These are phyloP conservation scores for Ascochyta koolunga DNA, from an alignment of 2,329 filamentous ascomycete genomes.

Conservation along the genomic window DNA sequence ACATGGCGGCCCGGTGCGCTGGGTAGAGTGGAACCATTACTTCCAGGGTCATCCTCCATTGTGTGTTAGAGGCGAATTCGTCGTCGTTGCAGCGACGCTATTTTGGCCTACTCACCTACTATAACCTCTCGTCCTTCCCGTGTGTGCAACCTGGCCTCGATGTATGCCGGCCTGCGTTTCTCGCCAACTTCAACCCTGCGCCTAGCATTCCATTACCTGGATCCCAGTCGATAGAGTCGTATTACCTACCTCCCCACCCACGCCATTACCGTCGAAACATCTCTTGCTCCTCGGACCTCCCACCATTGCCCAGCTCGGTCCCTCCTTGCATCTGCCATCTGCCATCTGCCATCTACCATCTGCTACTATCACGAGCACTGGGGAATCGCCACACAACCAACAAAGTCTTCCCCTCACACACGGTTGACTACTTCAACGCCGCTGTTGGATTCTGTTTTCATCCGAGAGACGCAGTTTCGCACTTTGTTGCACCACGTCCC, in stretches of 20 bases:
- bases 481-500: slow-evolving; percentile 31
- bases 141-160: slow-evolving; percentile 36
- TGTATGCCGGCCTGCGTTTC: slow-evolving; percentile 24
- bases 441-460: slow-evolving; percentile 25
- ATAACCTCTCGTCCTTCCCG: slow-evolving; percentile 40
- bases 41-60: slow-evolving; percentile 40
- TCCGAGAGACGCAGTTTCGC: slow-evolving; percentile 31
- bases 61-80: slow-evolving; percentile 38
- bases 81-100: slow-evolving; percentile 39
- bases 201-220: slow-evolving; percentile 38
- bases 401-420: slow-evolving; percentile 9
- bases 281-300: slow-evolving; percentile 33
- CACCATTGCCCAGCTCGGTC: slow-evolving; percentile 29
- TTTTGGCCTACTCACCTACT: slow-evolving; percentile 41
- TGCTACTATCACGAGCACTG: slow-evolving; percentile 24
- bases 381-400: slow-evolving; percentile 15
- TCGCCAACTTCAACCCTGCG: slow-evolving; percentile 28
- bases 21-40: slow-evolving; percentile 33
- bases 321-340: slow-evolving; percentile 26
- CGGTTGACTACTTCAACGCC: slow-evolving; percentile 22
- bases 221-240: slow-evolving; percentile 43
- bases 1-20: slow-evolving; percentile 37
- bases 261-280: slow-evolving; percentile 39
- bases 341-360: no score
- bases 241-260: slow-evolving; percentile 44